These are phyloP conservation scores for Calophaca sinica DNA, from an alignment of 306 rosid genomes.

Conservation along the genomic window DNA sequence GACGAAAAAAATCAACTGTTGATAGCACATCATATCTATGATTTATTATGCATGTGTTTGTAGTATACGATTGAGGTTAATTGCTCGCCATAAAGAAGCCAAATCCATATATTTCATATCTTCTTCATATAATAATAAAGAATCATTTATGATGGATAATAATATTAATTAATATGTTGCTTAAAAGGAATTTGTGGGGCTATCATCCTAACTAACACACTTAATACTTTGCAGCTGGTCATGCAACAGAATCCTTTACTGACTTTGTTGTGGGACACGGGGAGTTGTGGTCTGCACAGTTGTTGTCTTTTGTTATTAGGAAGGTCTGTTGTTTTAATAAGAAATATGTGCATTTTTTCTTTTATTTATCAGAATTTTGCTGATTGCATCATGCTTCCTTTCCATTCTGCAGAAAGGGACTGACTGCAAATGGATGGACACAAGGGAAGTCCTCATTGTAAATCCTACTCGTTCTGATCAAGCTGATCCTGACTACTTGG, in stretches of 20 bases:
- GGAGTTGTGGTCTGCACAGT: conserved; percentile 91
- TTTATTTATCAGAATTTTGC: conserved; percentile 31
- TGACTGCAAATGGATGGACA: conserved; percentile 90
- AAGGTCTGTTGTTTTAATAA: conserved; percentile 57
- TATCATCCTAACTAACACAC: conserved; percentile 40
- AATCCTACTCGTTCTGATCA: conserved; percentile 79
- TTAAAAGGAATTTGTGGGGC: conserved; percentile 9
- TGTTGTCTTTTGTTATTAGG: conserved; percentile 68
- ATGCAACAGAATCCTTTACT: conserved; percentile 91
- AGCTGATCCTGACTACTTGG: conserved; percentile 82
- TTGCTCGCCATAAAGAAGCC: no score
- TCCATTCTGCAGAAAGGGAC: conserved; percentile 64
- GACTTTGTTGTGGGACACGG: conserved; percentile 95
- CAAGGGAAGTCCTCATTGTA: conserved; percentile 92
- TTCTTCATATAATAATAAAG: no score
- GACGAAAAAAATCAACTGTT: no score
- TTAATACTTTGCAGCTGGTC: conserved; percentile 77
- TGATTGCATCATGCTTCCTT: conserved; percentile 33
- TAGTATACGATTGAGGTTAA: no score
- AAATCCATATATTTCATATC: no score
- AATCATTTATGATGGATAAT: conserved; percentile 7
- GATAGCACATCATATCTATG: neutral
- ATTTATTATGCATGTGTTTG: no score
- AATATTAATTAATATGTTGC: conserved; percentile 5
- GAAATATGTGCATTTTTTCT: conserved; percentile 2